Evolutionary conservation across 805 yeast genomes (phyloP).

Genomic region (Pichia phayaonensis): DNA sequence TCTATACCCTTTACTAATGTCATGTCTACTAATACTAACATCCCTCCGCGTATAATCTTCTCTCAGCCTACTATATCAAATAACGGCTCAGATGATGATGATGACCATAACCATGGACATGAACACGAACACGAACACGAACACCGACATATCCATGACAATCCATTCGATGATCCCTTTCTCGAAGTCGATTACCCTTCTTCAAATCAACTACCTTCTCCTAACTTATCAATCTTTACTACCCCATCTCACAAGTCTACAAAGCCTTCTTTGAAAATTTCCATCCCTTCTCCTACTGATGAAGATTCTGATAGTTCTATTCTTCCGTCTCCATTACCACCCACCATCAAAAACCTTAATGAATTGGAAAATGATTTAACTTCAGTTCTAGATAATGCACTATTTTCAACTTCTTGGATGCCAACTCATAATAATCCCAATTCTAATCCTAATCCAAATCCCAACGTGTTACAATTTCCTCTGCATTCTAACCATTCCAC

Average conservation of each 20-base stretch:
- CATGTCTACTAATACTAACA: not conserved
- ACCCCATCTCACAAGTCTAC: no score
- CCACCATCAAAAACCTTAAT: not conserved
- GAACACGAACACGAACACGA: no score
- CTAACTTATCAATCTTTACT: no score
- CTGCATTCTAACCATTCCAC: not conserved
- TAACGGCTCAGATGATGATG: not conserved
- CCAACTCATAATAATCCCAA: constrained; percentile 1
- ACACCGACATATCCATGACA: no score
- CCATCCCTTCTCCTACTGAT: not conserved
- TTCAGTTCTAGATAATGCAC: constrained; percentile 9
- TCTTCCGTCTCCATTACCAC: not conserved
- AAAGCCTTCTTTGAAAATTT: no score
- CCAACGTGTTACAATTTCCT: not conserved
- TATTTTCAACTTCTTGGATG: constrained; percentile 8
- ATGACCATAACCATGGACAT: not conserved
- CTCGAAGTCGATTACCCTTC: no score
- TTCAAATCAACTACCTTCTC: not conserved
- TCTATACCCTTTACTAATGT: not conserved
- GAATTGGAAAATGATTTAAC: constrained; percentile 7
- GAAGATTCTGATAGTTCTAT: no score
- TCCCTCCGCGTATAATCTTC: not conserved
- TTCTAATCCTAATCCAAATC: no score
- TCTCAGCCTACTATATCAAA: not conserved
- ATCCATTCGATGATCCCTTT: no score